Base-by-base conservation (phyloP, 305 asterid genomes). In the Euphrasia arctica region DNA sequence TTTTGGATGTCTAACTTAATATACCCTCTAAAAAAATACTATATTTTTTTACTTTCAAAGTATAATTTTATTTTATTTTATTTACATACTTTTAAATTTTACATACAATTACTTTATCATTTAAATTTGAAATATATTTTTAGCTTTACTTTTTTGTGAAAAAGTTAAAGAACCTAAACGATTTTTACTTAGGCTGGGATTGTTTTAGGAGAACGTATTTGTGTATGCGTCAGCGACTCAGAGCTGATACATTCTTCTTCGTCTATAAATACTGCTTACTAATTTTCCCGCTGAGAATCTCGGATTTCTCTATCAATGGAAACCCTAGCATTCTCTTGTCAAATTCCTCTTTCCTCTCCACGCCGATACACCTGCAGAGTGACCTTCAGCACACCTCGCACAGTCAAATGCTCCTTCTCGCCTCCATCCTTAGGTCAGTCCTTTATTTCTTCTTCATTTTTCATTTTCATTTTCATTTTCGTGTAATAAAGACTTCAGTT, bases 371-470 rank as follows among this genome's bases (percentile, higher is more conserved):
- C 82, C 57, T 68, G 70, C 9, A 49, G 71, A 9, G 45, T 79
- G 66, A 68, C 76, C 29, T 62, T 66, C 78, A 68, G 12, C 36
- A 9, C 70, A 65, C 45, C 57, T 39, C 77, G 67, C 65, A 4
- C 77, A 18, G 73, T 86, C 69, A 85, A 76, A 83, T 91, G 96
- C 82, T 75, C 87, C 54, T 60, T 74, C 47, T 54, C 82, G 42
- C 72, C 70, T 15, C 80, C 89, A 2, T 71, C 87, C 13, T 60
- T 68, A 36, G 82, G 96, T 82, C 62, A 70, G 63, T 12, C 58
- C 13, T 10, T 14, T 54, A 9, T 54, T 25, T 56, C 41, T 28
- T 32, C 36, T 3, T 63, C 54, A 4, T 5, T 15, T 25, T 9
- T 56, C 28, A 54, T 0, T 61, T 50, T 34, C n/a, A n/a, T n/a